Conservation (phyloP, 495 filamentous ascomycete genomes). For the Lichenothelia convexa region DNA sequence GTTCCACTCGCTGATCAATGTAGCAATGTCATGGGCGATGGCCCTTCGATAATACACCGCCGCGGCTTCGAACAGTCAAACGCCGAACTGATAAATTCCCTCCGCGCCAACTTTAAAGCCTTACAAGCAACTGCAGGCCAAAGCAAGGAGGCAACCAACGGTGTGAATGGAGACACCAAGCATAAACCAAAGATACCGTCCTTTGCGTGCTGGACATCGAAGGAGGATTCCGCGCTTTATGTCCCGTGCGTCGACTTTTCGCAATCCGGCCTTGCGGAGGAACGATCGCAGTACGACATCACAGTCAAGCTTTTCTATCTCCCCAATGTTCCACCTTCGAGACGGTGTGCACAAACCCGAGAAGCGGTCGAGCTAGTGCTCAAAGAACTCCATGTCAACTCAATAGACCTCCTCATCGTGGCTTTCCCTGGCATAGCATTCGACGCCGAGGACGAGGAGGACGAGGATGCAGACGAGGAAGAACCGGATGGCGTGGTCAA, state of each 20-base stretch:
- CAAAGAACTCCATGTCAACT: conserved; percentile 52
- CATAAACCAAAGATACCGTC: conserved; percentile 42
- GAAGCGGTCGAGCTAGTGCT: conserved; percentile 66
- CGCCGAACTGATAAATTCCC: conserved; percentile 69
- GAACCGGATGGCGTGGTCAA: conserved; percentile 28
- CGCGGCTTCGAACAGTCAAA: conserved; percentile 61
- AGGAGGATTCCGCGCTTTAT: conserved; percentile 41
- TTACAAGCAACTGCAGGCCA: conserved; percentile 13
- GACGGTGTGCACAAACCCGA: conserved; percentile 44
- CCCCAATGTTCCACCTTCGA: conserved; percentile 40
- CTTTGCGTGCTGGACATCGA: conserved; percentile 3
- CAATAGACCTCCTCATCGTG: conserved; percentile 76
- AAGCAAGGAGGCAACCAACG: conserved; percentile 3
- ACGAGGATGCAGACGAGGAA: conserved; percentile 39
- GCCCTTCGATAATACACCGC: conserved; percentile 63
- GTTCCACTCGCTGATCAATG: conserved; percentile 5
- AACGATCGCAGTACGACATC: conserved; percentile 70
- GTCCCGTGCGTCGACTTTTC: conserved; percentile 61
- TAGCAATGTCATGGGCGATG: conserved; percentile 72
- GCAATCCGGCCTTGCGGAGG: conserved; percentile 53
- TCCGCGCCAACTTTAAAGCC: conserved; percentile 57
- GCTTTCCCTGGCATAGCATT: conserved; percentile 89
- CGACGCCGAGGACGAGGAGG: conserved; percentile 75
- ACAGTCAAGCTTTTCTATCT: conserved; percentile 89
- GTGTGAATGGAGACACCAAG: conserved; percentile 6